phyloP scores from a whole-genome alignment of 139 green algal species.

The Mychonastes homosphaera region DNA sequence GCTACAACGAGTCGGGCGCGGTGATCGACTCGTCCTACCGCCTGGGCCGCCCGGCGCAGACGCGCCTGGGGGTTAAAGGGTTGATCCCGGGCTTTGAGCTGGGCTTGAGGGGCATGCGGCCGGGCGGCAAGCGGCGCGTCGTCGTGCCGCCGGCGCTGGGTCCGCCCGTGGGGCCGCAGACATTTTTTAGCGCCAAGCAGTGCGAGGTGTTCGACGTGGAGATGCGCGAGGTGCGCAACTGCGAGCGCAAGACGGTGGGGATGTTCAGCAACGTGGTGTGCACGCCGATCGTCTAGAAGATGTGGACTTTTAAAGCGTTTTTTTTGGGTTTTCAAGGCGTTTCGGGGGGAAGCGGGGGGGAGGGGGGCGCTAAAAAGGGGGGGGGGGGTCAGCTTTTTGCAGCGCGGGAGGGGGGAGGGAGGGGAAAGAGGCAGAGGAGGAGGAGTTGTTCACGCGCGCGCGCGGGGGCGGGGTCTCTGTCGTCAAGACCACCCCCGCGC shows the following conservation, averaged over 20 bases:
- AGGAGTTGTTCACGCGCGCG: conserved; percentile 2
- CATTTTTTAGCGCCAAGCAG: conserved; percentile 98
- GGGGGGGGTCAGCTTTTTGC: not conserved
- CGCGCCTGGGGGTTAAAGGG: conserved; percentile 74
- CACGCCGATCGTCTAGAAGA: not conserved
- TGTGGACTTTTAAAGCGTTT: not conserved
- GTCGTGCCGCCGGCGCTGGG: conserved; percentile 90
- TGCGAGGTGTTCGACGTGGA: conserved; percentile 97
- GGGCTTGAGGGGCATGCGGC: conserved; percentile 72
- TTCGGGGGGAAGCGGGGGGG: not conserved
- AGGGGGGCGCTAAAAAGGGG: not conserved
- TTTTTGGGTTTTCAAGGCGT: not conserved
- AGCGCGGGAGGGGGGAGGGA: not conserved
- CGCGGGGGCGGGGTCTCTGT: too few species aligned
- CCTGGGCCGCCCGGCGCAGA: conserved; percentile 66
- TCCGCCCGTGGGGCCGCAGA: conserved; percentile 88
- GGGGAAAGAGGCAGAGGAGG: conserved; percentile 6
- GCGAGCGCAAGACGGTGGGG: conserved; percentile 46
- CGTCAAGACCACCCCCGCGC: too few species aligned
- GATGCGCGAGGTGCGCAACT: conserved; percentile 63
- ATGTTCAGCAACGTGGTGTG: conserved; percentile 80
- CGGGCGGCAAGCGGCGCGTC: conserved; percentile 74
- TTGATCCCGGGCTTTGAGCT: conserved; percentile 97
- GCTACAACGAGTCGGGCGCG: conserved; percentile 89
- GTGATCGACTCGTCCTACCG: conserved; percentile 85